phyloP scores from a whole-genome alignment of 306 rosid species.

The Bauhinia variegata region DNA sequence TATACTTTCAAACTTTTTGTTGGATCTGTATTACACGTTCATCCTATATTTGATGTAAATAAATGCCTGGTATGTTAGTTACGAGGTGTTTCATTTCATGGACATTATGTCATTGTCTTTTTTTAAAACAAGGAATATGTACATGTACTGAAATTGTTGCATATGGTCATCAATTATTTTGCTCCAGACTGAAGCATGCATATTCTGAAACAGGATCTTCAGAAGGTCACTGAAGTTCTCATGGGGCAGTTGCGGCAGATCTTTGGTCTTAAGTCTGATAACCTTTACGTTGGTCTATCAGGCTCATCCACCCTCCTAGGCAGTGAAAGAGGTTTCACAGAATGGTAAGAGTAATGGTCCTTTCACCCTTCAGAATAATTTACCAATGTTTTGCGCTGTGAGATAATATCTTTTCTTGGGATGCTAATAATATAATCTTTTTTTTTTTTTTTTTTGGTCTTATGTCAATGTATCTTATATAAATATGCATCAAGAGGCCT shows the following conservation, averaged over 20 bases:
- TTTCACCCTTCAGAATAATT: constrained; percentile 2
- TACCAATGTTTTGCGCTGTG: neutral
- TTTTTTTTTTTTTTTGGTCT: neutral
- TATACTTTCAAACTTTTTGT: constrained; percentile 25
- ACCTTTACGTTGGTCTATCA: constrained; percentile 61
- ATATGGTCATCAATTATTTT: constrained; percentile 33
- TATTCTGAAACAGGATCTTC: constrained; percentile 76
- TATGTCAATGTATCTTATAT: neutral
- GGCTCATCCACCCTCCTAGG: constrained; percentile 73
- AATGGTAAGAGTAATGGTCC: constrained; percentile 61
- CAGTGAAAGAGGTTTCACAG: constrained; percentile 86
- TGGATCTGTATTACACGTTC: constrained; percentile 11
- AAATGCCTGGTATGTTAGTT: constrained; percentile 14
- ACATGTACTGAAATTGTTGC: constrained; percentile 7
- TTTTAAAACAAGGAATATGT: neutral
- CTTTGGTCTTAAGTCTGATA: constrained; percentile 80
- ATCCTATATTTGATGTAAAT: constrained; percentile 7
- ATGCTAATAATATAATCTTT: constrained; percentile 7
- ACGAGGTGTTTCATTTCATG: constrained; percentile 18
- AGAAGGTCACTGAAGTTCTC: constrained; percentile 71
- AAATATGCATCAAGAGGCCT: constrained; percentile 8
- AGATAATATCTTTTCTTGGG: neutral
- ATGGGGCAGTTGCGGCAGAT: constrained; percentile 96
- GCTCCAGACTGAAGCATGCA: constrained; percentile 38
- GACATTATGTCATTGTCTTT: neutral